These are phyloP conservation scores for Thelephora ganbajun DNA, from an alignment of 768 basidiomycete species.

Conservation along the genomic window DNA sequence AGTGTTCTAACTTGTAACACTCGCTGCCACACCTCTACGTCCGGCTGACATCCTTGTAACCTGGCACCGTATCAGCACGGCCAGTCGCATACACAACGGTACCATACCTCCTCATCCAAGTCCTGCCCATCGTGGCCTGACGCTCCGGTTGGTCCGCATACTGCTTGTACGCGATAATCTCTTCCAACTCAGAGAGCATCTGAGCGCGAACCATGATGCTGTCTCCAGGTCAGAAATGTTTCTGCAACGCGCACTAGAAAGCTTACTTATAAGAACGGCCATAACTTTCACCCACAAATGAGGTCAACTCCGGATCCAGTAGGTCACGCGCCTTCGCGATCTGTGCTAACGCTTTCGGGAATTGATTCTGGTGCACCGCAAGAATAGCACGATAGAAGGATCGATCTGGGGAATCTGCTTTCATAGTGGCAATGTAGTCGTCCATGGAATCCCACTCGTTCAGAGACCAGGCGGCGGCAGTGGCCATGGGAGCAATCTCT, in stretches of 20 bases:
- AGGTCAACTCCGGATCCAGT: slow-evolving; percentile 80
- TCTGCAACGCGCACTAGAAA: background rate
- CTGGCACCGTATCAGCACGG: slow-evolving; percentile 24
- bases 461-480: slow-evolving; percentile 93
- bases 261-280: slow-evolving; percentile 91
- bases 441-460: slow-evolving; percentile 99
- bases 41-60: slow-evolving; percentile 90
- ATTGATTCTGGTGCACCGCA: slow-evolving; percentile 92
- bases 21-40: slow-evolving; percentile 98
- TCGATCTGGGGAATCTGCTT: slow-evolving; percentile 81
- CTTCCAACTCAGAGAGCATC: slow-evolving; percentile 95
- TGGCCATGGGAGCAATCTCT: slow-evolving; percentile 92
- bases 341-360: slow-evolving; percentile 76
- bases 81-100: background rate
- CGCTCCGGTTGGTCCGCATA: slow-evolving; percentile 87
- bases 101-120: slow-evolving; percentile 87
- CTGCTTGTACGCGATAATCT: slow-evolving; percentile 94
- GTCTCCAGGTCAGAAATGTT: slow-evolving; percentile 4
- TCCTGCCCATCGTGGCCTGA: slow-evolving; percentile 81
- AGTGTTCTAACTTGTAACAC: slow-evolving; percentile 92
- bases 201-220: slow-evolving; percentile 96
- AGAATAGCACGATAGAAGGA: slow-evolving; percentile 95
- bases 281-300: slow-evolving; percentile 90
- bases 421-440: slow-evolving; percentile 89
- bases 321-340: slow-evolving; percentile 89